Conservation (phyloP, 805 yeast genomes). For the Yueomyces sinensis region DNA sequence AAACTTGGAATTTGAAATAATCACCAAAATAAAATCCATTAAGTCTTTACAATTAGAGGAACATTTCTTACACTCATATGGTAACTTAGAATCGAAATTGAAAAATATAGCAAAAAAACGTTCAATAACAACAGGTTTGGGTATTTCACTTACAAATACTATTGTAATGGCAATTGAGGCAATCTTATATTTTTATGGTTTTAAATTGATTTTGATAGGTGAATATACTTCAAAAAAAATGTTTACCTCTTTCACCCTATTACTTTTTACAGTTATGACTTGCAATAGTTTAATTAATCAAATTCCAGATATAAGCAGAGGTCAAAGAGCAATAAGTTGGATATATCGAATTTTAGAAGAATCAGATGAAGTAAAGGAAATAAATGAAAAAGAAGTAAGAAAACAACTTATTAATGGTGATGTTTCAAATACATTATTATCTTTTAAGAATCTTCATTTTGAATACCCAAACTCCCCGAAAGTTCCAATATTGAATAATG, state of each 20-base stretch:
- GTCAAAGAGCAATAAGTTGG: constrained; percentile 57
- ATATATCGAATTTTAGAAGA: constrained; percentile 29
- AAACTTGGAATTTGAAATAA: constrained; percentile 35
- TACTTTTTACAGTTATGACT: constrained; percentile 59
- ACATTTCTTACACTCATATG: constrained; percentile 32
- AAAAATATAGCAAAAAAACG: constrained; percentile 33
- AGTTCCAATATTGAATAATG: constrained; percentile 26
- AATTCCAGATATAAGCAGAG: constrained; percentile 71
- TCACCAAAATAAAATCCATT: constrained; percentile 51
- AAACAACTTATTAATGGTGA: background rate
- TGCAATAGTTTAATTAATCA: constrained; percentile 46
- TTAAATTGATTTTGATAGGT: constrained; percentile 46
- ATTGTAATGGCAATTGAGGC: constrained; percentile 53
- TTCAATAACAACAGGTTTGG: constrained; percentile 51
- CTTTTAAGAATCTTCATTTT: constrained; percentile 36
- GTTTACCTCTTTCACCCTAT: constrained; percentile 56
- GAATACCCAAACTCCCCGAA: constrained; percentile 29
- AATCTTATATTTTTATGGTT: constrained; percentile 66
- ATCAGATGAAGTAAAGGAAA: constrained; percentile 3
- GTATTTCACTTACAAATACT: constrained; percentile 44
- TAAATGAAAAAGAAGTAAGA: constrained; percentile 1
- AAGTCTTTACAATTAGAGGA: constrained; percentile 38
- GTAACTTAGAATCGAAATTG: constrained; percentile 20
- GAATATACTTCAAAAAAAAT: constrained; percentile 45
- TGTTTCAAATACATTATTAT: constrained; percentile 16